Base-by-base conservation (phyloP, 2,329 filamentous ascomycete genomes). In the Golovinomyces cichoracearum region DNA sequence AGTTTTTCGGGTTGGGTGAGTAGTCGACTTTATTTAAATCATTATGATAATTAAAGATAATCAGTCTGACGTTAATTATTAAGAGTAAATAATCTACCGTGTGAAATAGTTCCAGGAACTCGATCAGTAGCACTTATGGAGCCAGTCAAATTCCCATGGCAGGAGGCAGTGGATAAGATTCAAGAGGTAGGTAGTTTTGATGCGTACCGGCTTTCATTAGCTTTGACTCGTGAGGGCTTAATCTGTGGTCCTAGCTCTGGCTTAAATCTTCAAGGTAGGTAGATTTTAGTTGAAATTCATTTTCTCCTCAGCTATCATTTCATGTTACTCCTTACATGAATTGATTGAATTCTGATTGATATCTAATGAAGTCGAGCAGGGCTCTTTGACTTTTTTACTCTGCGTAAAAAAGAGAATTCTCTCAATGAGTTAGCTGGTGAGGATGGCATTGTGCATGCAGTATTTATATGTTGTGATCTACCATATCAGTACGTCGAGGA, bases 401-500 rank as follows among this genome's bases (percentile, higher is more conserved):
- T 66, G 51, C 62, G 63, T 15, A 73, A 73, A 53, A 54, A 22
- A 41, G 19, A 17, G 9, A 41, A 41, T 22, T 21, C 7, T 6
- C 19, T 41, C 5, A 9, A 19, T 19, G 4, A 19, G 19, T 21
- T 41, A 41, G 38, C 38, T 5, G 38, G 38, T 19, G 38, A 41
- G 21, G 38, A 41, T 41, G 38, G 38, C 7, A 10, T 41, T 5
- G 22, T 41, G 5, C 38, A 41, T 21, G 17, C 69, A 42, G 72
- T 73, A 0, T 78, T 78, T 57, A 58, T 76, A 2, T 78, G 73
- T 60, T 76, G 73, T 50, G 74, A 78, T 50, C 53, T 78, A 23
- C 74, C 74, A 0, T 77, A 78, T 53, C 73, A 77, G 56, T 77
- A 77, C 51, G 67, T 77, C 41, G 63, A 66, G 22, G 70, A 72